phyloP scores from a whole-genome alignment of 495 filamentous ascomycete genomes.

The Letharia lupina region DNA sequence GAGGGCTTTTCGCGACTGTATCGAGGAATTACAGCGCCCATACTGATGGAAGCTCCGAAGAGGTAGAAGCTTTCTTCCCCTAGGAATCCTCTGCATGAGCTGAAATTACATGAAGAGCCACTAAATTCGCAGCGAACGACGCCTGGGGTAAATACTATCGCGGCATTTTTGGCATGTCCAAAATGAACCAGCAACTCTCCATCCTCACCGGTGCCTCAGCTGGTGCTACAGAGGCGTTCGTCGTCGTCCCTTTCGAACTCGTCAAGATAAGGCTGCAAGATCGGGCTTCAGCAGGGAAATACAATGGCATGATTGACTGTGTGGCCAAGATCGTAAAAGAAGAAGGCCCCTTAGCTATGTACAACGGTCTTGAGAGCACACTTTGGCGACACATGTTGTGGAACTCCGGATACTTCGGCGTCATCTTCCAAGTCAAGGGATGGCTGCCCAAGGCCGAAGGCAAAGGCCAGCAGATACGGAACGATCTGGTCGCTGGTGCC shows the following conservation, averaged over 20 bases:
- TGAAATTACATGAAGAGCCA: conserved; percentile 50
- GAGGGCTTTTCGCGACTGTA: conserved; percentile 90
- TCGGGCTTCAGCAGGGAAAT: conserved; percentile 86
- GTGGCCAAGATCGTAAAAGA: conserved; percentile 73
- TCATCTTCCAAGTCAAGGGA: conserved; percentile 89
- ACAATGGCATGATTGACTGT: conserved; percentile 87
- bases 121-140: conserved; percentile 98
- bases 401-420: conserved; percentile 97
- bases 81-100: background rate
- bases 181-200: conserved; percentile 86
- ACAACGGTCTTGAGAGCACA: conserved; percentile 93
- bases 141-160: conserved; percentile 93
- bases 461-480: conserved; percentile 71
- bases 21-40: conserved; percentile 90
- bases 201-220: conserved; percentile 89
- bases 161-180: conserved; percentile 64
- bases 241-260: conserved; percentile 89
- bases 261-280: conserved; percentile 97
- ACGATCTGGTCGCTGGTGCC: conserved; percentile 79
- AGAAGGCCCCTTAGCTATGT: conserved; percentile 82
- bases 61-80: conserved; percentile 31
- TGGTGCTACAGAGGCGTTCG: conserved; percentile 91
- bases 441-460: conserved; percentile 69
- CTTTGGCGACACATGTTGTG: conserved; percentile 95
- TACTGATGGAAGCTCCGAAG: conserved; percentile 98